Evolutionary conservation across 306 rosid species (phyloP).

Genomic region (Castanospermum australe): DNA sequence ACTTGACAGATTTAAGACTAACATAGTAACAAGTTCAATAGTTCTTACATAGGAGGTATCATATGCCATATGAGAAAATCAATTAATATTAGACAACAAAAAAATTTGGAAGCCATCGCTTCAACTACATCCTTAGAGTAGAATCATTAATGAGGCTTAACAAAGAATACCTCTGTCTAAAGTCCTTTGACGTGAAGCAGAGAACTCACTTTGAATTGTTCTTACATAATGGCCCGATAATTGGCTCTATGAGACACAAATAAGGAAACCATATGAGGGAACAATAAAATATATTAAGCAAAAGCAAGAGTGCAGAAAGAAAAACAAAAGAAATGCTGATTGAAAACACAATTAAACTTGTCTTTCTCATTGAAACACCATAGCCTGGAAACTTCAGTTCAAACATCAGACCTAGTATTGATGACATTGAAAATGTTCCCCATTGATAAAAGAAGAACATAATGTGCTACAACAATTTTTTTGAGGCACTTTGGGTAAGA

Average conservation of each 20-base stretch:
- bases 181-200: constrained; percentile 54
- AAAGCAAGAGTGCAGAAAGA: neutral
- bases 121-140: neutral
- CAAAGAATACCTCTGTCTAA: constrained; percentile 48
- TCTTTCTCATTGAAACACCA: neutral
- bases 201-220: constrained; percentile 37
- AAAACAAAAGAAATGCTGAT: neutral
- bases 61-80: neutral
- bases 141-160: neutral
- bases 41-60: neutral
- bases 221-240: constrained; percentile 41
- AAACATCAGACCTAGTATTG: neutral
- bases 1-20: constrained; percentile 10
- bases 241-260: constrained; percentile 42
- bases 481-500: too few relatives aligned
- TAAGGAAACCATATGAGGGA: neutral
- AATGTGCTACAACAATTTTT: constrained; percentile 1
- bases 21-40: neutral
- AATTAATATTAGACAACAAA: neutral
- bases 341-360: constrained; percentile 6
- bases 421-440: neutral
- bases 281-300: neutral
- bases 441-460: neutral
- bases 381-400: neutral
- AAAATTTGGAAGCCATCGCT: neutral